Conservation (phyloP, 768 basidiomycete genomes). For the Suillus subluteus region DNA sequence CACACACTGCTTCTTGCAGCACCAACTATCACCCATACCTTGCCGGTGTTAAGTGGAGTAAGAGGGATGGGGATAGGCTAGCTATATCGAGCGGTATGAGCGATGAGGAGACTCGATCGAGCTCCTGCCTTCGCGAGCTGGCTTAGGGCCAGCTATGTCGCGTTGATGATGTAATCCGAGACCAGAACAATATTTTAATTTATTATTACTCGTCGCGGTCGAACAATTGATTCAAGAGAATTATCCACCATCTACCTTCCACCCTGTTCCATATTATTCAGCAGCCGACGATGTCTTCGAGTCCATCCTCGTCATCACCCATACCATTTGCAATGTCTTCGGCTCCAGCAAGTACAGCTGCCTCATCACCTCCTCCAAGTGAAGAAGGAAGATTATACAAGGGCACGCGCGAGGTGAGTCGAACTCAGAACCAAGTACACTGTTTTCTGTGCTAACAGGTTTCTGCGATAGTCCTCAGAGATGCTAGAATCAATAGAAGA, state of each 20-base stretch:
- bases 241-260: neutral
- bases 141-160: conserved; percentile 31
- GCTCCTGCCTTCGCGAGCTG: neutral
- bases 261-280: conserved; percentile 3
- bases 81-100: neutral
- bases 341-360: conserved; percentile 25
- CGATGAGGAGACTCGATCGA: too few relatives aligned
- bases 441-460: neutral
- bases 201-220: conserved; percentile 4
- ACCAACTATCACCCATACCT: neutral
- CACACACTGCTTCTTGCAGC: neutral
- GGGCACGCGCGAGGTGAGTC: conserved; percentile 25
- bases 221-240: neutral
- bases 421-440: neutral
- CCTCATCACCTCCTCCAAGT: conserved; percentile 31
- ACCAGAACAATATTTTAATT: neutral
- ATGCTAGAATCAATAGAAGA: conserved; percentile 21
- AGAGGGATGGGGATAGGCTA: neutral
- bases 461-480: conserved; percentile 18
- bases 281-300: conserved; percentile 24
- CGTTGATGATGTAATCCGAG: conserved; percentile 29
- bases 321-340: conserved; percentile 23
- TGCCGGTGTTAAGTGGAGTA: neutral
- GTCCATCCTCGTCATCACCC: conserved; percentile 20
- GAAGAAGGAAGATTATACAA: conserved; percentile 13